Conservation (phyloP, 139 green algal genomes). For the Pleodorina starrii region DNA sequence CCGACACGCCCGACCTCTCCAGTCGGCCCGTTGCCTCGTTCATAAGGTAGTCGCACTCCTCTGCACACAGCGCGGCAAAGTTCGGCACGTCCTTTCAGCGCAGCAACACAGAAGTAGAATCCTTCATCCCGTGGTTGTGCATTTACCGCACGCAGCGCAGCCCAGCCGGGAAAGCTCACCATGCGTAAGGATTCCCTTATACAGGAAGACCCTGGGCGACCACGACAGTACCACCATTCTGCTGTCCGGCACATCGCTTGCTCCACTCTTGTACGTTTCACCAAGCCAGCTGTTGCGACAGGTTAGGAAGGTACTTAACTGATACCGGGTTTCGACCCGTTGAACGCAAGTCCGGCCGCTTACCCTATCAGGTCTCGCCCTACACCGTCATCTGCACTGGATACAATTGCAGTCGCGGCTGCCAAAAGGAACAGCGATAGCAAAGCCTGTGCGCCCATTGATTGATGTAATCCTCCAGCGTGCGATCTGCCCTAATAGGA, state of each 20-base stretch:
- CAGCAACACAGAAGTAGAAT: no score
- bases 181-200: slow-evolving; percentile 40
- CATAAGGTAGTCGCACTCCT: slow-evolving; percentile 40
- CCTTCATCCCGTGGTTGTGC: no score
- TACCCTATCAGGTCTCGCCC: slow-evolving; percentile 35
- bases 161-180: no score
- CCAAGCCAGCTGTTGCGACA: slow-evolving; percentile 34
- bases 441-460: neutral
- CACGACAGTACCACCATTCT: slow-evolving; percentile 41
- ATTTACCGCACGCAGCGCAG: no score
- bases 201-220: slow-evolving; percentile 38
- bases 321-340: neutral
- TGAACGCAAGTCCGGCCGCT: neutral
- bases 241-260: neutral
- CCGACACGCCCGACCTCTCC: slow-evolving; percentile 23
- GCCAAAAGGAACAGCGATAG: neutral
- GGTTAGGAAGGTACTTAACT: neutral
- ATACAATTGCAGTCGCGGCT: no score
- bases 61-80: neutral
- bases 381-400: neutral
- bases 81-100: no score
- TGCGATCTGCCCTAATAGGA: no score
- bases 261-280: neutral
- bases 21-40: neutral
- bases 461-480: no score